phyloP scores from a whole-genome alignment of 2,329 filamentous ascomycete genomes.

The Claviceps arundinis region DNA sequence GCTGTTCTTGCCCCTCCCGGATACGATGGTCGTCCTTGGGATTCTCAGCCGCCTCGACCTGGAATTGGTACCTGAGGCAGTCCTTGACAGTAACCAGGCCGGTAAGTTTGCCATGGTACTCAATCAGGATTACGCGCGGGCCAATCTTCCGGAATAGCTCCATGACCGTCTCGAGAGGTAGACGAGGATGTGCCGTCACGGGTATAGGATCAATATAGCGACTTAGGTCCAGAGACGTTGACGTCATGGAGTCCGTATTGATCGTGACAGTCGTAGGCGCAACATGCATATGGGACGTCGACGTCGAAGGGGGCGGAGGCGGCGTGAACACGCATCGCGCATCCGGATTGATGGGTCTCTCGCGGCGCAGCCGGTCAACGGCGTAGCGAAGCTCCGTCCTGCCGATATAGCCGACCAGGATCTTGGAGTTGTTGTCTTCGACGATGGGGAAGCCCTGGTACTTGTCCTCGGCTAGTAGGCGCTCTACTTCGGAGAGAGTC shows the following conservation, averaged over 20 bases:
- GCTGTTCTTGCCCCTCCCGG: conserved; percentile 45
- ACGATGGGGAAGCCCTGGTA: conserved; percentile 93
- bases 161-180: conserved; percentile 94
- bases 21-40: conserved; percentile 45
- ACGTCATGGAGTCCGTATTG: conserved; percentile 40
- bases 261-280: conserved; percentile 39
- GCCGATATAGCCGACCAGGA: conserved; percentile 81
- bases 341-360: conserved; percentile 50
- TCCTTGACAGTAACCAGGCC: conserved; percentile 94
- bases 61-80: conserved; percentile 94
- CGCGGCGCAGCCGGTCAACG: conserved; percentile 63
- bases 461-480: conserved; percentile 60
- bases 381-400: conserved; percentile 86
- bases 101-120: conserved; percentile 70
- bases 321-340: conserved; percentile 61
- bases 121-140: conserved; percentile 81
- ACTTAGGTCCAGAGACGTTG: conserved; percentile 60
- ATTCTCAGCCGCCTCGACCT: conserved; percentile 76
- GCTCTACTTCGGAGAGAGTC: conserved; percentile 62
- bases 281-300: conserved; percentile 21
- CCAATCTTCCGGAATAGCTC: conserved; percentile 98
- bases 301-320: conserved; percentile 21
- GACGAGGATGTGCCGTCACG: conserved; percentile 76
- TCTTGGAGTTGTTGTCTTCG: conserved; percentile 55
- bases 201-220: conserved; percentile 83